Evolutionary conservation across 257 asterid species (phyloP).

Genomic region (Gentiana straminea): DNA sequence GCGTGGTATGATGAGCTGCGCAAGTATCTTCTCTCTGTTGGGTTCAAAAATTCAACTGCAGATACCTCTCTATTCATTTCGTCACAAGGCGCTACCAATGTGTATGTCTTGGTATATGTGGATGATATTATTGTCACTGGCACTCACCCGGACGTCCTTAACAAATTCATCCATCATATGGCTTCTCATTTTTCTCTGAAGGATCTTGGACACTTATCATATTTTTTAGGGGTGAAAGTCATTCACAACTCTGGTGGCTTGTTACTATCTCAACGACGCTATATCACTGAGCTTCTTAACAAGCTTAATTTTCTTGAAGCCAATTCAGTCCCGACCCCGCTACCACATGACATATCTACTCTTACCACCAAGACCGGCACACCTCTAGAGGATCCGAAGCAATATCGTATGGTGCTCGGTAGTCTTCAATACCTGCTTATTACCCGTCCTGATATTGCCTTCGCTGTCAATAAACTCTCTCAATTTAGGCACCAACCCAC

Average conservation of each 20-base stretch:
- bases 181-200: too few relatives aligned
- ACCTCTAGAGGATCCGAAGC: neutral
- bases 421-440: too few relatives aligned
- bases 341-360: neutral
- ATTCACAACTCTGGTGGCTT: neutral
- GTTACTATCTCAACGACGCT: neutral
- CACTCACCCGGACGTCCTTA: too few relatives aligned
- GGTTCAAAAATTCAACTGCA: neutral
- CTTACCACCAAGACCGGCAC: too few relatives aligned
- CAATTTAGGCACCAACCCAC: too few relatives aligned
- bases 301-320: neutral
- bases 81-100: neutral
- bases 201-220: too few relatives aligned
- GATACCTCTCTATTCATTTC: neutral
- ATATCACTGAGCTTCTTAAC: neutral
- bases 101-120: neutral
- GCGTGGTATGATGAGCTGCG: neutral
- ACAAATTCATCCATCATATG: too few relatives aligned
- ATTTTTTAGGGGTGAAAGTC: too few relatives aligned
- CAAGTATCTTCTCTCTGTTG: neutral
- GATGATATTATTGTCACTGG: constrained; percentile 2
- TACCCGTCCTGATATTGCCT: too few relatives aligned
- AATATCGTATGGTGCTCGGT: too few relatives aligned
- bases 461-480: too few relatives aligned
- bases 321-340: neutral